Evolutionary conservation across 805 yeast genomes (phyloP).

Genomic region (Yamadazyma insecticola): DNA sequence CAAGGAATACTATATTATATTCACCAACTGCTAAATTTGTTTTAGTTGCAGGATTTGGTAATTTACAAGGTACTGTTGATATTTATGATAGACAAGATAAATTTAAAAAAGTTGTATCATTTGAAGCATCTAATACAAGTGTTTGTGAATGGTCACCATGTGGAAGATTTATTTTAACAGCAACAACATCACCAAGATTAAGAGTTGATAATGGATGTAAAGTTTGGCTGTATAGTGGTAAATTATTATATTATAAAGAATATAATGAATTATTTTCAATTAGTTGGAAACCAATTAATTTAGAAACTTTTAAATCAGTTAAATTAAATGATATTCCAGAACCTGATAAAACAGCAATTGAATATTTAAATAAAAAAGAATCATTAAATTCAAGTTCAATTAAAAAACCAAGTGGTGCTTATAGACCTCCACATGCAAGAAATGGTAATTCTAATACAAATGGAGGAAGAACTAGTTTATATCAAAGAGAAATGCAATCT

Average conservation of each 20-base stretch:
- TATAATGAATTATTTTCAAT: slow-evolving; percentile 76
- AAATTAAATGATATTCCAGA: slow-evolving; percentile 49
- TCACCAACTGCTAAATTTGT: slow-evolving; percentile 93
- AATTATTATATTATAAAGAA: slow-evolving; percentile 71
- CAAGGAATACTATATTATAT: slow-evolving; percentile 84
- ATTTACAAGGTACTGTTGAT: slow-evolving; percentile 94
- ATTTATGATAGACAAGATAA: slow-evolving; percentile 87
- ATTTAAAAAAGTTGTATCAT: slow-evolving; percentile 71
- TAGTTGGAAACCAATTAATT: slow-evolving; percentile 74
- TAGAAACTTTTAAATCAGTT: slow-evolving; percentile 51
- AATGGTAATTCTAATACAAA: slow-evolving; percentile 22
- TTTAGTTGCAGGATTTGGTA: slow-evolving; percentile 96
- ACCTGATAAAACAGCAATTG: slow-evolving; percentile 69
- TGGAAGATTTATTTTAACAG: slow-evolving; percentile 88
- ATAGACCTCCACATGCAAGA: slow-evolving; percentile 96
- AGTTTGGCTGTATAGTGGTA: slow-evolving; percentile 89
- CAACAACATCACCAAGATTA: slow-evolving; percentile 94
- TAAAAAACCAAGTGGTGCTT: slow-evolving; percentile 78
- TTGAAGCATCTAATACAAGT: slow-evolving; percentile 93
- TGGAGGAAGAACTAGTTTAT: slow-evolving; percentile 45
- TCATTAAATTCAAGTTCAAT: slow-evolving; percentile 27
- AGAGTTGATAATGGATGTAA: slow-evolving; percentile 95
- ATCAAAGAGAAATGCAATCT: slow-evolving; percentile 49
- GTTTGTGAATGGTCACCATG: slow-evolving; percentile 98
- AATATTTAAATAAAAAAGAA: slow-evolving; percentile 42